A percentile compares a stretch with the other conserved stretches of the same genome.
These are phyloP conservation scores for Candida tetrigidarum DNA, from an alignment of 1,139 yeast species.

Conservation along the genomic window DNA sequence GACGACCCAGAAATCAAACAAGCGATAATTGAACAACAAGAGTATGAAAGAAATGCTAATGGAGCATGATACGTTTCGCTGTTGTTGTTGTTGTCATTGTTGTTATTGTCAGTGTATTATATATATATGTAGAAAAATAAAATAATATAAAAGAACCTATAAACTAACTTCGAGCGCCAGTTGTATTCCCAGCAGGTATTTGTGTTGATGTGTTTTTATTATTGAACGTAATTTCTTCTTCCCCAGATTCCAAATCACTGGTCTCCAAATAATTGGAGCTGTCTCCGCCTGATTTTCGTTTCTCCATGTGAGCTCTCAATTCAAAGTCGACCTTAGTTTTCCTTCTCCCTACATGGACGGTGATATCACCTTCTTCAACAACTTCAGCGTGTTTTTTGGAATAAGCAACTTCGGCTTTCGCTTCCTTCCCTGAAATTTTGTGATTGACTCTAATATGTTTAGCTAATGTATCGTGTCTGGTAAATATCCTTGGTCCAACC, in stretches of 20 bases:
- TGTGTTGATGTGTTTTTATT: neutral
- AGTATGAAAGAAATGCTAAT: conserved; percentile 44
- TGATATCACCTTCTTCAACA: conserved; percentile 47
- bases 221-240: conserved; percentile 25
- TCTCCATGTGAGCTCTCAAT: conserved; percentile 52
- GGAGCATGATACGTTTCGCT: neutral
- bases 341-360: conserved; percentile 53
- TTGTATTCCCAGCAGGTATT: neutral
- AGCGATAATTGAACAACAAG: conserved; percentile 71
- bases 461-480: conserved; percentile 93
- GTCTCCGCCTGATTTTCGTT: conserved; percentile 26
- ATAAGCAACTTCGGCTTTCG: conserved; percentile 56
- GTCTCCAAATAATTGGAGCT: conserved; percentile 21
- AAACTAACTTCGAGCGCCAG: neutral
- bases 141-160: neutral
- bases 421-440: conserved; percentile 68
- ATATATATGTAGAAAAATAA: conserved; percentile 5
- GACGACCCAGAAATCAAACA: conserved; percentile 55
- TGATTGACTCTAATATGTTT: conserved; percentile 93
- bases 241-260: conserved; percentile 29
- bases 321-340: conserved; percentile 55
- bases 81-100: neutral
- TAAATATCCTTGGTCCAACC: conserved; percentile 71
- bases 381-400: conserved; percentile 53
- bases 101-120: conserved; percentile 10